Base-by-base conservation (phyloP, 116 monocot species). In the Zostera marina region DNA sequence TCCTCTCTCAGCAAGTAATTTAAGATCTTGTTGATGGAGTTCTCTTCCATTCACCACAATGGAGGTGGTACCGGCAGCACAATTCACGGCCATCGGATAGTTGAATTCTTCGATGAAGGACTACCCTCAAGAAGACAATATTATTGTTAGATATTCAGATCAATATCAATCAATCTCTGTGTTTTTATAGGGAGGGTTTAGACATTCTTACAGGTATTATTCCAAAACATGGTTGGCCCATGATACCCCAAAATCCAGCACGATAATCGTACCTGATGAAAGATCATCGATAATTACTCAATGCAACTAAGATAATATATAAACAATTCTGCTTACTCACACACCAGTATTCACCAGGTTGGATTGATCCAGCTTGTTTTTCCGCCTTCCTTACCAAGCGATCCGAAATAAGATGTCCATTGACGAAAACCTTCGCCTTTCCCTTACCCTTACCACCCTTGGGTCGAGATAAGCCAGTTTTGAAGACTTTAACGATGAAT, bases 221-320 rank as follows among this genome's bases (percentile, higher is more conserved):
- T 43, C 96, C 96, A 42, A 98, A 76, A 70, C 96, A 98, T n/a
- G 75, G 67, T n/a, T 89, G 75, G 9, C 90, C 89, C 63, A 81
- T 83, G 19, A 81, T 74, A 17, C 96, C 96, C 96, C 96, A 98
- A 56, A 98, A 98, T 60, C 96, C 96, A 71, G 85, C 89, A 69
- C 72, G 79, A 43, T 85, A 85, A 56, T 98, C 96, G 73, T 98
- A 98, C 96, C 96, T 98, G 66, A 45, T 46, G n/a, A 3, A 25
- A 55, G 14, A 55, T 4, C n/a, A n/a, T n/a, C n/a, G n/a, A n/a
- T n/a, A n/a, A n/a, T n/a, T n/a, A n/a, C n/a, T n/a, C n/a, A n/a
- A n/a, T 5, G 17, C 48, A 15, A 48, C 48, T 1, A 48, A 48
- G n/a, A 9, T 6, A 10, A 53, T 22, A 17, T 23, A 15, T 5